Evolutionary conservation across 2,329 filamentous ascomycete species (phyloP).

Genomic region (Lachnellula arida): DNA sequence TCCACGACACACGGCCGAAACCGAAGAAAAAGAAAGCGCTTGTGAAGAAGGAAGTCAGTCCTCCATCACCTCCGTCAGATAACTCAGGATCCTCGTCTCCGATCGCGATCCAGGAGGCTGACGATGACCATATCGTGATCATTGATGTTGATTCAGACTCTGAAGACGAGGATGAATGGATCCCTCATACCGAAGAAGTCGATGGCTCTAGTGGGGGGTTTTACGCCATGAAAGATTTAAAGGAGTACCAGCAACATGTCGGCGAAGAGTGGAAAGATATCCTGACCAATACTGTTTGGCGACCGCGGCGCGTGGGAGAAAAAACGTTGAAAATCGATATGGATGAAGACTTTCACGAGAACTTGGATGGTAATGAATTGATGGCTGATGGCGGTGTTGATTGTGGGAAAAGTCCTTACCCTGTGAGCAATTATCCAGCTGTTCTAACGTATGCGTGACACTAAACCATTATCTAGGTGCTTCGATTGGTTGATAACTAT

Average conservation of each 20-base stretch:
- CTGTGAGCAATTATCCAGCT: conserved; percentile 12
- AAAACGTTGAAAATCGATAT: conserved; percentile 17
- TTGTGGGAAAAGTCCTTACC: conserved; percentile 27
- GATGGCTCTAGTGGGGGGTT: conserved; percentile 19
- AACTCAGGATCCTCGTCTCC: background rate
- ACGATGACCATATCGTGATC: background rate
- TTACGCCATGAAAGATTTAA: conserved; percentile 17
- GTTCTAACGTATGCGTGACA: background rate
- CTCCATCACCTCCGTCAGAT: background rate
- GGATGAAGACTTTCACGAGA: conserved; percentile 17
- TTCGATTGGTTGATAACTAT: conserved; percentile 19
- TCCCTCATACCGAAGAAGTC: conserved; percentile 1
- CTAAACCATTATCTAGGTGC: conserved; percentile 5
- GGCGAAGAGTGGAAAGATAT: conserved; percentile 13
- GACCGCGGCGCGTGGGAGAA: conserved; percentile 22
- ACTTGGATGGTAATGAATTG: conserved; percentile 7
- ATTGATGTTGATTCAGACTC: background rate
- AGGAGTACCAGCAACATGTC: background rate
- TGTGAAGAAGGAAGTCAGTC: background rate
- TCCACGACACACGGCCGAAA: background rate
- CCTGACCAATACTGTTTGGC: conserved; percentile 27
- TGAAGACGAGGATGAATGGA: background rate
- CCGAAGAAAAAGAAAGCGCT: background rate
- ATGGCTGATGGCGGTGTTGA: conserved; percentile 27
- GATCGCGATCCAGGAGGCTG: background rate